phyloP scores from a whole-genome alignment of 1,284 basidiomycete genomes.

The Exobasidium cylindrosporum region DNA sequence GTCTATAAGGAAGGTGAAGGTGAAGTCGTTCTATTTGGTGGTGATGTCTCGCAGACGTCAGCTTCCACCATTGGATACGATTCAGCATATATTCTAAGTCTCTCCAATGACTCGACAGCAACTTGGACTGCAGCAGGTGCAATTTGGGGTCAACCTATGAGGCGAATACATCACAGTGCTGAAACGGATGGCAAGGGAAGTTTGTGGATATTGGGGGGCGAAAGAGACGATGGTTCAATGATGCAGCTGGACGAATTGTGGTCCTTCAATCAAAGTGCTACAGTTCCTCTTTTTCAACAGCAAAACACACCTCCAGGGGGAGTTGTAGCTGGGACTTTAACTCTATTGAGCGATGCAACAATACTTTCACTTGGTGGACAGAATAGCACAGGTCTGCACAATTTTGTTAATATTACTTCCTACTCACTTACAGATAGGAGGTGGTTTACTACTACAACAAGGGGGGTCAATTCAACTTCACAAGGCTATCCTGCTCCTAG shows the following conservation, averaged over 20 bases:
- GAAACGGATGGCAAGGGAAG: constrained; percentile 27
- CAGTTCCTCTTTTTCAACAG: constrained; percentile 11
- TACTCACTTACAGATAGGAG: constrained; percentile 21
- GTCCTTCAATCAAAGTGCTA: constrained; percentile 16
- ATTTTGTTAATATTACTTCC: constrained; percentile 30
- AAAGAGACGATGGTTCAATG: constrained; percentile 42
- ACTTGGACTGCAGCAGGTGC: constrained; percentile 15
- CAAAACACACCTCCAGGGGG: constrained; percentile 11
- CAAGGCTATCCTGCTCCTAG: constrained; percentile 28
- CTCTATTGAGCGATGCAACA: constrained; percentile 43
- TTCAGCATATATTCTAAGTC: constrained; percentile 33
- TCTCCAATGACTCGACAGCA: constrained; percentile 16
- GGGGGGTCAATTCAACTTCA: constrained; percentile 9
- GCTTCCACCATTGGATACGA: constrained; percentile 24
- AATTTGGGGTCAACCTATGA: constrained; percentile 41
- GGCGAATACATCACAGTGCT: constrained; percentile 36
- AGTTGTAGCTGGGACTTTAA: constrained; percentile 34
- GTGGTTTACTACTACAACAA: constrained; percentile 24
- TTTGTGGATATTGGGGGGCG: constrained; percentile 41
- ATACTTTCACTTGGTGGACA: constrained; percentile 39
- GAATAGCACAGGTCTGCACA: constrained; percentile 26
- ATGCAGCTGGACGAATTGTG: constrained; percentile 32
- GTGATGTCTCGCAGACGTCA: constrained; percentile 36
- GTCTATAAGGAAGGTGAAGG: constrained; percentile 20
- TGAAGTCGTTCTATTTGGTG: constrained; percentile 41